phyloP scores from a whole-genome alignment of 2,329 filamentous ascomycete genomes.

The Teratosphaeria pseudoeucalypti region DNA sequence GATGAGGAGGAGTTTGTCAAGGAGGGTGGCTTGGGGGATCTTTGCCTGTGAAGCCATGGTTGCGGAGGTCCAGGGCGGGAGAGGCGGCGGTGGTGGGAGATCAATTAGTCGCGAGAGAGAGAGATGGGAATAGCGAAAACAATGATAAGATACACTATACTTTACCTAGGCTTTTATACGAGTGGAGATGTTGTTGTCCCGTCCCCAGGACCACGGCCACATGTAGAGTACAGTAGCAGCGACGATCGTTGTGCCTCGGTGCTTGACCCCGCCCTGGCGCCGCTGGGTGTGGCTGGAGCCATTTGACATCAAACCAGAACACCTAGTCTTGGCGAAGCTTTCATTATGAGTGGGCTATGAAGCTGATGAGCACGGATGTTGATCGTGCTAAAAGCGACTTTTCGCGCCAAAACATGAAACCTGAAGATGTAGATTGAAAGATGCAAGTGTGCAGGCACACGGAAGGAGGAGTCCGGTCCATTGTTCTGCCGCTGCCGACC shows the following conservation, averaged over 20 bases:
- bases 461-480: too few relatives aligned
- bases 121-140: not conserved
- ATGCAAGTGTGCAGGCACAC: too few relatives aligned
- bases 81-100: not conserved
- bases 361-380: too few relatives aligned
- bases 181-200: not conserved
- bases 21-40: not conserved
- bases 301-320: not conserved
- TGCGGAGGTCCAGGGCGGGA: not conserved
- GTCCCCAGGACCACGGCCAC: not conserved
- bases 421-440: too few relatives aligned
- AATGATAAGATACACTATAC: not conserved
- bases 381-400: too few relatives aligned
- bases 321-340: too few relatives aligned
- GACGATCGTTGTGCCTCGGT: not conserved
- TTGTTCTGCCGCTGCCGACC: too few relatives aligned
- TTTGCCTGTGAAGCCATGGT: not conserved
- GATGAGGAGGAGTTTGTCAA: slow-evolving; percentile 1
- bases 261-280: not conserved
- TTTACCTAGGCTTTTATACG: not conserved
- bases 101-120: not conserved
- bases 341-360: too few relatives aligned
- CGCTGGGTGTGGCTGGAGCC: not conserved
- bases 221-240: not conserved
- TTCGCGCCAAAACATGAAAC: too few relatives aligned